These are phyloP conservation scores for Alnus rubra DNA, from an alignment of 306 rosid genomes.

Conservation along the genomic window DNA sequence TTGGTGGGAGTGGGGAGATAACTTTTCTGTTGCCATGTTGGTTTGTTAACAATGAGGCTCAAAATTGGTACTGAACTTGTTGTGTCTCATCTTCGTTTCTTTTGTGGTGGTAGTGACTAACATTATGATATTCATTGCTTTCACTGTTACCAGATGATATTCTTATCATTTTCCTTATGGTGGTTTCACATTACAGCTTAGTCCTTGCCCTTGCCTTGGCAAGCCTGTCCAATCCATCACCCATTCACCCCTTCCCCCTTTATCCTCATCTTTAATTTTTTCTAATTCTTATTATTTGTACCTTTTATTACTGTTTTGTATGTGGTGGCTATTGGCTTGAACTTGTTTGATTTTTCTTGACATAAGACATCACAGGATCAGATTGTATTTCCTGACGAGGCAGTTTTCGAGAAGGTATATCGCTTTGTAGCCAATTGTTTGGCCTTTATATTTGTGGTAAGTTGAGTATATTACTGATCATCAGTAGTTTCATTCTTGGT, in stretches of 20 bases:
- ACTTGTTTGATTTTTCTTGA: slow-evolving; percentile 51
- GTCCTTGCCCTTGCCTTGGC: not conserved
- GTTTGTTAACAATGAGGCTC: too few relatives aligned
- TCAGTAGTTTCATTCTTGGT: slow-evolving; percentile 23
- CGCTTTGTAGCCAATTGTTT: slow-evolving; percentile 21
- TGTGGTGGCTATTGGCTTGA: slow-evolving; percentile 21
- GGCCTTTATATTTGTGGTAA: slow-evolving; percentile 7
- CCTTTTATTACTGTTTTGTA: not conserved
- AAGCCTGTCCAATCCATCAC: not conserved
- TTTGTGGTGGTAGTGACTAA: not conserved
- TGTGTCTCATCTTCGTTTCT: not conserved
- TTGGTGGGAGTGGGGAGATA: not conserved
- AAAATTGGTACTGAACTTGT: not conserved
- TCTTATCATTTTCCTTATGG: not conserved
- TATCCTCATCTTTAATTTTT: not conserved
- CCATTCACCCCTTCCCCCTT: too few relatives aligned
- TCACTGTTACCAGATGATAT: not conserved
- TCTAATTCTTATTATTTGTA: not conserved
- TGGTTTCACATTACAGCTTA: not conserved
- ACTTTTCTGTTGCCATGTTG: too few relatives aligned
- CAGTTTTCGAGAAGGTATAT: slow-evolving; percentile 85
- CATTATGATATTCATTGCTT: not conserved
- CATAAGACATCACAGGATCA: slow-evolving; percentile 68
- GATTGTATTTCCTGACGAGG: slow-evolving; percentile 90
- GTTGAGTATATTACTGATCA: slow-evolving; percentile 17